Evolutionary conservation across 371 early-diverging fungal genomes (phyloP), one percentile per base, ranked within the genome.

Genomic region (Saksenaea oblongispora): DNA sequence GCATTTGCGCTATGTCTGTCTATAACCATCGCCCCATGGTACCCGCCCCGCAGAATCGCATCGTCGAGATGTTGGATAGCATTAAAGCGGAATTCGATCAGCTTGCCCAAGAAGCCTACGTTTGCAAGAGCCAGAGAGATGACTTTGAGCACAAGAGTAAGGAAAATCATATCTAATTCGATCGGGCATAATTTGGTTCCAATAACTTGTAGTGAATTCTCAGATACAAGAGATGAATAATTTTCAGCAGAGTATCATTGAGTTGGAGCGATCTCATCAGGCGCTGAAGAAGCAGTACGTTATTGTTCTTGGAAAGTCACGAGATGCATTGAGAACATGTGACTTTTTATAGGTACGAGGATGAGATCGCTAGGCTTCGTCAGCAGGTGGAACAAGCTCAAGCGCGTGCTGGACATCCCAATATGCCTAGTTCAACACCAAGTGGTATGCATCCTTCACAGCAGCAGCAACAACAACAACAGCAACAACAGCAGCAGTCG

Each of bases 121-220:
- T 87, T 31, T 89, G 76, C 75, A 91, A 91, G 73, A 78, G 85
- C 31, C 93, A 95, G 75, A 80, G 93, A 58, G 95, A 96, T 68
- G 96, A 95, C 57, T 88, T 89, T 70, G 97, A 96, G 72, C 92
- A 92, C 65, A 91, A 94, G 76, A 84, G 95, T 94, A 88, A 75
- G 86, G 13, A 31, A 17, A 18, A 7, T 28, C 56, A 51, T 44
- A 22, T 35, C 51, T 15, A 8, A 42, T 54, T 28, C 31, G 34
- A 51, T 15, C 17, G 18, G 28, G 37, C 17, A 11, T 28, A 7
- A 56, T 15, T 58, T 34, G 13, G 17, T 22, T 31, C 34, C 14
- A n/a, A 26, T 22, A 13, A 35, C 36, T 18, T 57, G 31, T 72
- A 87, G 89, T 91, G 65, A 83, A 73, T 64, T 81, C 76, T 56